These are phyloP conservation scores for Rhodomyrtus tomentosa DNA, from an alignment of 345 rosid species.

Conservation along the genomic window DNA sequence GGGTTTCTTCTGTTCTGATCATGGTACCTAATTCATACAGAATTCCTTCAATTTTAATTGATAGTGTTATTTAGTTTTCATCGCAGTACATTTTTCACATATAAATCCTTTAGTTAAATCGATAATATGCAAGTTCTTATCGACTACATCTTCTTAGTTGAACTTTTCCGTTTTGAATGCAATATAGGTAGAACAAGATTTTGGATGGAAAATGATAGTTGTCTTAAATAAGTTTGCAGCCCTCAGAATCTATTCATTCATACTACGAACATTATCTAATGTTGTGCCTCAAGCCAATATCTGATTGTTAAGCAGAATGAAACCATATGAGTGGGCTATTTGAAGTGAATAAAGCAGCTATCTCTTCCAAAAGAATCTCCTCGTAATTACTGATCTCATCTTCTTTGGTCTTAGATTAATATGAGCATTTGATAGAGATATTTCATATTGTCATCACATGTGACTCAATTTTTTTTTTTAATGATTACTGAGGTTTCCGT, in stretches of 20 bases:
- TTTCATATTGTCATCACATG: not conserved
- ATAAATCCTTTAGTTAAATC: not conserved
- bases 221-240: not conserved
- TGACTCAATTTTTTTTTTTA: too few relatives aligned
- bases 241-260: not conserved
- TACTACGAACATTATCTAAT: not conserved
- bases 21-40: conserved; percentile 30
- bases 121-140: not conserved
- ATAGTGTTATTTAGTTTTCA: not conserved
- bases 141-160: not conserved
- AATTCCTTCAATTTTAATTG: not conserved
- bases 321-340: not conserved
- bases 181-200: not conserved
- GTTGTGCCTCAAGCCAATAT: not conserved
- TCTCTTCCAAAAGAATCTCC: not conserved
- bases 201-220: not conserved
- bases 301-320: not conserved
- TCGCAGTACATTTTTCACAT: not conserved
- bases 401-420: not conserved
- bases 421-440: not conserved
- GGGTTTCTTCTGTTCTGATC: conserved; percentile 97
- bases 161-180: not conserved
- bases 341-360: not conserved
- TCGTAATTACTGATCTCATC: not conserved
- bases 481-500: not conserved